Conservation (phyloP, 345 rosid species). For the Arabis alpina region DNA sequence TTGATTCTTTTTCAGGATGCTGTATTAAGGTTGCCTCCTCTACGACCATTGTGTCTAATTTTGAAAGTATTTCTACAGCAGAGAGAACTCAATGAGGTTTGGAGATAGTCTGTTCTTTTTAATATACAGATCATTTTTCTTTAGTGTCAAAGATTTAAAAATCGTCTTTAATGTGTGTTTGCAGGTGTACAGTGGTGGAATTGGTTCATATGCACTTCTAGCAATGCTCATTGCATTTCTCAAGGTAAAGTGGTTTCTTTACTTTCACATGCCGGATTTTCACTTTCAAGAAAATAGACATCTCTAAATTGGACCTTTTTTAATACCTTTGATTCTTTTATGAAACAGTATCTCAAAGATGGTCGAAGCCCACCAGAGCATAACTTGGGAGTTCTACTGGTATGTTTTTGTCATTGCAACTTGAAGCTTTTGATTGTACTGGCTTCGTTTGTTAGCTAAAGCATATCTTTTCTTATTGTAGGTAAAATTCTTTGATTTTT, state of each 20-base stretch:
- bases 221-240: constrained; percentile 85
- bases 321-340: constrained; percentile 4
- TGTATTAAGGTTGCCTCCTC: constrained; percentile 68
- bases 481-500: constrained; percentile 89
- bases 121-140: not conserved
- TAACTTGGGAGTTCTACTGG: constrained; percentile 91
- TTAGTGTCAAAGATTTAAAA: constrained; percentile 31
- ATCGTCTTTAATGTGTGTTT: constrained; percentile 15
- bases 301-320: not conserved
- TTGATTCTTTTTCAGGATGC: constrained; percentile 56
- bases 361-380: constrained; percentile 59
- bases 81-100: constrained; percentile 93
- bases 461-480: constrained; percentile 42
- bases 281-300: not conserved
- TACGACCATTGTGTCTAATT: constrained; percentile 81
- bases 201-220: constrained; percentile 93
- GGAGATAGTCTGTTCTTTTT: constrained; percentile 13
- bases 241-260: constrained; percentile 52
- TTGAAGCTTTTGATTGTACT: constrained; percentile 5
- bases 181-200: constrained; percentile 93
- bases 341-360: constrained; percentile 63
- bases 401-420: constrained; percentile 41
- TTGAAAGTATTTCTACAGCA: constrained; percentile 94
- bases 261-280: not conserved
- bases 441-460: constrained; percentile 22